phyloP scores from a whole-genome alignment of 352 stramenopile species.

The Pythium pyrilobum region DNA sequence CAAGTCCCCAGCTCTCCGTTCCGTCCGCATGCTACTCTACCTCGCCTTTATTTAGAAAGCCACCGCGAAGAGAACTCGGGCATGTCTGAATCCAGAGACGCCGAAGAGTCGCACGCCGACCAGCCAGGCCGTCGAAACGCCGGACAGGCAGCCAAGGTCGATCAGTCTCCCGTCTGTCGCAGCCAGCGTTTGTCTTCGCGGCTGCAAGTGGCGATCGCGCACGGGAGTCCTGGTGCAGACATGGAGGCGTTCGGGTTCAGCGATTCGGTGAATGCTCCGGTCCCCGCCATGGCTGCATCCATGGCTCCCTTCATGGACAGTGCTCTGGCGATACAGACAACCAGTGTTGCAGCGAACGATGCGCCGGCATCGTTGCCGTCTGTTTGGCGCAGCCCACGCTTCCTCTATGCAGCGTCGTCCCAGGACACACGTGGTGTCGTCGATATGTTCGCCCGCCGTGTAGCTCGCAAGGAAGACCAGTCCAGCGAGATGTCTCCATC shows the following conservation, averaged over 20 bases:
- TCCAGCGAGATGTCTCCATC: background rate
- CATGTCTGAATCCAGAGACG: no score
- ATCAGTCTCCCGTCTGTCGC: background rate
- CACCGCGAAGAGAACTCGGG: no score
- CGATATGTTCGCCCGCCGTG: background rate
- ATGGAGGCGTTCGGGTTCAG: background rate
- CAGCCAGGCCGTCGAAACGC: no score
- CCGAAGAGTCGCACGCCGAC: no score
- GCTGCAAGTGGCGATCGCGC: background rate
- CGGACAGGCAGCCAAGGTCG: no score
- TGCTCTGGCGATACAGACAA: background rate
- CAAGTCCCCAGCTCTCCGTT: no score
- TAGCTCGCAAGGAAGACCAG: background rate
- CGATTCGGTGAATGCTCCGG: background rate
- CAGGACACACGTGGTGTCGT: background rate
- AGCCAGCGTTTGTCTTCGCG: background rate
- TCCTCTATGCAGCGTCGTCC: background rate
- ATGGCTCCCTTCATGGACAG: no score
- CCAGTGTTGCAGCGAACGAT: background rate
- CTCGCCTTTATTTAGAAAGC: no score
- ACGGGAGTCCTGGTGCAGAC: background rate
- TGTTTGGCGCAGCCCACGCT: background rate
- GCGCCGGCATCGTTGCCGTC: no score
- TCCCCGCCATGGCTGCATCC: background rate
- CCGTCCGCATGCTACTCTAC: no score